Base-by-base conservation (phyloP, 2,329 filamentous ascomycete species). In the Geoglossum cookeanum region DNA sequence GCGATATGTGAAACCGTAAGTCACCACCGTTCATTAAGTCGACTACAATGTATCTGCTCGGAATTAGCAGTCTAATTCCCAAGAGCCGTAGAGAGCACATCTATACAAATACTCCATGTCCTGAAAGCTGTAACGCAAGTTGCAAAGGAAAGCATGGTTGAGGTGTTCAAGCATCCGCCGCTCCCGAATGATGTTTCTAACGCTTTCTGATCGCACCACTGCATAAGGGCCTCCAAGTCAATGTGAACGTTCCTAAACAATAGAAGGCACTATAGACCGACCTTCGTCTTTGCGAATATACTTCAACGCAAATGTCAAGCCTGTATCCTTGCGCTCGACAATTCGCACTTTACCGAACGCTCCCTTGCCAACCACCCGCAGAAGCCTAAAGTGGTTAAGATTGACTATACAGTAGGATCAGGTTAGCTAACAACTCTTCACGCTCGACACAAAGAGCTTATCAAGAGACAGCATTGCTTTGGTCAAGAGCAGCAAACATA, bases 251-350 rank as follows among this genome's bases (percentile, higher is more conserved):
- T 32, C 49, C 6, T 22, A n/a, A 32, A n/a, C 13, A 35, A 17
- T n/a, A 6, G 29, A 4, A 27, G 22, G 15, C 3, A 27, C n/a
- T 32, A 33, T 49, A 55, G 58, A 72, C 81, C 61, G 67, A 90
- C 89, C 87, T 80, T 97, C 91, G 85, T 97, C 91, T 79, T 96
- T 97, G 63, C 90, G 83, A 62, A 97, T 97, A 70, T 97, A 97
- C 72, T 98, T 98, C 62, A 98, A 78, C 49, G 92, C 92, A 71
- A 98, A 98, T 2, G 90, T 91, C 65, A 97, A 73, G 58, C 83
- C 84, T 1, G 89, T 95, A 68, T 98, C 92, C 72, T 97, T 97
- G 63, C 90, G 82, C 76, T 98, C 92, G 67, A 98, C 92, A 63
- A 98, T 98, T 66, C 92, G 85, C 60, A 98, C 92, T 73, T 98